Base-by-base conservation (phyloP, 345 rosid genomes). In the Sonneratia caseolaris region DNA sequence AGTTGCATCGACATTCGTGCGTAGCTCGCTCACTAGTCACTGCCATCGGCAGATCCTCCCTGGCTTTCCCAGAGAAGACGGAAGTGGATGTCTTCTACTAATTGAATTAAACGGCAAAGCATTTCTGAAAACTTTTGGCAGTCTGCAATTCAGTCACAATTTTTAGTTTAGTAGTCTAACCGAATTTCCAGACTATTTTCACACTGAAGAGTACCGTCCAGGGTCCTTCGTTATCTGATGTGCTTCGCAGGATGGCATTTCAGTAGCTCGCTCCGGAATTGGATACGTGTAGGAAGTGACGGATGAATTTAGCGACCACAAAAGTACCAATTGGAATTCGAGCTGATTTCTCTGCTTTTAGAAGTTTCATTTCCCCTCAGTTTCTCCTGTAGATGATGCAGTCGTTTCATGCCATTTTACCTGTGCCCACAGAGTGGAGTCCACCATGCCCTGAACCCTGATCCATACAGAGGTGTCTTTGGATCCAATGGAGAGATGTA, bases 401-500 rank as follows among this genome's bases (percentile, higher is more conserved):
- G 51, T 47, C 0, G 13, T 13, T 57, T 5, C 22, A 22, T 57
- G 21, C 51, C 55, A 14, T 19, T 59, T 36, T 36, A 73, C 64
- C 35, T 75, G 72, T 81, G 69, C 37, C 7, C 68, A 65, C 89
- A 93, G 98, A 91, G 81, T 69, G 97, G 97, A 71, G 84, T 88
- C 61, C 99, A 96, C 76, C 99, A 96, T 76, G 91, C 98, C 66
- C 9, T 91, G 75, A 96, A 96, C 80, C 96, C 99, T n/a, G 99
- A 96, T 73, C 98, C 99, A 11, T 96, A 96, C 68, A 84, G 99
- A 81, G 98, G 99, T 57, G 84, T 84, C 22, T 96, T 96, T 73
- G 99, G 98, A 73, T 88, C 98, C 3, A 96, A 92, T 76, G 99
- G 97, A 15, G 90, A 85, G 70, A 89, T 76, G 84, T 96, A 96